phyloP scores from a whole-genome alignment of 345 rosid genomes.

The Sisymbrium irio region DNA sequence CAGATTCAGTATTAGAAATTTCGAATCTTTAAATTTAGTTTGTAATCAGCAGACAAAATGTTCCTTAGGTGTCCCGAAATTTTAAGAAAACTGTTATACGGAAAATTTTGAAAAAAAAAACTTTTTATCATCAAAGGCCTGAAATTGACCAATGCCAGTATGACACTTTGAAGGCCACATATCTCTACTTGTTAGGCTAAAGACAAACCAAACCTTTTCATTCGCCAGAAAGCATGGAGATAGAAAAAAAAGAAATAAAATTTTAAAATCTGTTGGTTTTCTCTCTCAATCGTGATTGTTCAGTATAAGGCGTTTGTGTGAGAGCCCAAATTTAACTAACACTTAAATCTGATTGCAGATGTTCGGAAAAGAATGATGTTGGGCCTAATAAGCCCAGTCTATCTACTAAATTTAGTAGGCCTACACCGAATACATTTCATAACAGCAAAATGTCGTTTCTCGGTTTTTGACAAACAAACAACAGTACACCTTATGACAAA shows the following conservation, averaged over 20 bases:
- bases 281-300: slow-evolving; percentile 4
- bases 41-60: neutral
- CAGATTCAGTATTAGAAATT: neutral
- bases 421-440: neutral
- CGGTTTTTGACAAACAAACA: neutral
- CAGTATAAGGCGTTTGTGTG: neutral
- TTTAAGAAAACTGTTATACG: neutral
- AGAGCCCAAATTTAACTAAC: neutral
- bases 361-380: neutral
- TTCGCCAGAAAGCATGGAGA: neutral
- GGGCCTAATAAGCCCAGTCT: neutral
- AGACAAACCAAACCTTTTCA: slow-evolving; percentile 35
- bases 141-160: slow-evolving; percentile 11
- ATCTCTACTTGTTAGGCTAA: slow-evolving; percentile 31
- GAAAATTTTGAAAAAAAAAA: neutral
- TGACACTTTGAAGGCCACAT: slow-evolving; percentile 22
- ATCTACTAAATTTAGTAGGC: neutral
- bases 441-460: neutral
- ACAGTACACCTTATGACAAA: neutral
- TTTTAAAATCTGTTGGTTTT: neutral
- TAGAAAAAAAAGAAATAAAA: neutral
- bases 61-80: neutral
- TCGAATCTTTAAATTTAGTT: neutral
- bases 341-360: neutral
- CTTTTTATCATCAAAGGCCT: neutral